Evolutionary conservation across 208 protist genomes (phyloP).

Genomic region (Leishmania tropica): DNA sequence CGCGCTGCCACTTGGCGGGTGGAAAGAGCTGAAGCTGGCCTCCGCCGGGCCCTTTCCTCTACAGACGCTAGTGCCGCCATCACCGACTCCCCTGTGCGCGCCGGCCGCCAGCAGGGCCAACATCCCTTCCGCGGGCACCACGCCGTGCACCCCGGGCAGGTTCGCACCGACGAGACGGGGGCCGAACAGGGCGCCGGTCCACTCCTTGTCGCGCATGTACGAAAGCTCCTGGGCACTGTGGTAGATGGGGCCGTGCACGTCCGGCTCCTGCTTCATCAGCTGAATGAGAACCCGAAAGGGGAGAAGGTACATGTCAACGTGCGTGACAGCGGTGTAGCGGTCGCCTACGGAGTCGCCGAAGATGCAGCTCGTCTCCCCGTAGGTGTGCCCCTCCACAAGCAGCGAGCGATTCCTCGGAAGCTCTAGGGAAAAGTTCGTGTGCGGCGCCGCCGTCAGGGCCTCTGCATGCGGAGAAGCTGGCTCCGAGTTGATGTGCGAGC

Average conservation of each 20-base stretch:
- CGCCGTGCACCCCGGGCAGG: constrained; percentile 30
- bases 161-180: constrained; percentile 27
- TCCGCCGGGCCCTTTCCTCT: not conserved
- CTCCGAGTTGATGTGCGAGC: not conserved
- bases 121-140: constrained; percentile 28
- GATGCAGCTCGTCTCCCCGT: constrained; percentile 78
- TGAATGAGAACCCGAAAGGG: constrained; percentile 76
- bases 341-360: constrained; percentile 64
- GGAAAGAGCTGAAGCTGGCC: not conserved
- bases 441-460: not conserved
- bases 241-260: constrained; percentile 61
- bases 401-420: constrained; percentile 58
- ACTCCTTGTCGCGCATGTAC: constrained; percentile 47
- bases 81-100: not conserved
- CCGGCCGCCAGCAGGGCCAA: constrained; percentile 20
- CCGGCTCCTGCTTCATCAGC: constrained; percentile 79
- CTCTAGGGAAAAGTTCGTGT: constrained; percentile 18
- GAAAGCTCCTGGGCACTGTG: constrained; percentile 49
- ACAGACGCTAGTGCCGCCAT: not conserved
- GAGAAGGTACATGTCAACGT: constrained; percentile 81
- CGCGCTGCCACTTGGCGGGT: not conserved
- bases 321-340: constrained; percentile 59
- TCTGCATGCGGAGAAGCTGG: constrained; percentile 21
- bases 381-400: constrained; percentile 81
- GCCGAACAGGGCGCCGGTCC: constrained; percentile 48